These are phyloP conservation scores for Chytriomyces sp. DNA, from an alignment of 192 early-diverging fungal genomes.

Conservation along the genomic window DNA sequence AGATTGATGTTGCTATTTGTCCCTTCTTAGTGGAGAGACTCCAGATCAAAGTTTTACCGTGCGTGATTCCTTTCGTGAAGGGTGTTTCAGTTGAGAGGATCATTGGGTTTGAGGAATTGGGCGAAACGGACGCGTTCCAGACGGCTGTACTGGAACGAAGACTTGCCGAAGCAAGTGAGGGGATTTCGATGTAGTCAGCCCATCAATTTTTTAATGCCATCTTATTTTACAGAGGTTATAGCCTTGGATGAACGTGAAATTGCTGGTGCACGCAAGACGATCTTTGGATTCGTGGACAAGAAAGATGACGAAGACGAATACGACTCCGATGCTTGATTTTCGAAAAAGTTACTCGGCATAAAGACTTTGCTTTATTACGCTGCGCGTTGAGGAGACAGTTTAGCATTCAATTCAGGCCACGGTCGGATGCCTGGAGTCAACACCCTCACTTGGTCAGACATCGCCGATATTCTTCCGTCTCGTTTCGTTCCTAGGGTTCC, in stretches of 20 bases:
- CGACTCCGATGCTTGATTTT: constrained; percentile 4
- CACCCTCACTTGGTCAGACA: too few species aligned
- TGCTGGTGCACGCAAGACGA: constrained; percentile 15
- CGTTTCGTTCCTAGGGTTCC: too few species aligned
- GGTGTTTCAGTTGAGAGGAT: constrained; percentile 76
- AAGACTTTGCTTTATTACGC: too few species aligned
- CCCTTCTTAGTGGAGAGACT: constrained; percentile 92
- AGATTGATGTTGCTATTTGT: constrained; percentile 83
- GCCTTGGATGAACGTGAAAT: neutral
- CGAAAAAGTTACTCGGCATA: neutral
- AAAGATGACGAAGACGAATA: constrained; percentile 13
- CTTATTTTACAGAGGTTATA: constrained; percentile 15
- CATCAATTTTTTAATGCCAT: neutral
- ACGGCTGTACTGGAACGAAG: constrained; percentile 77
- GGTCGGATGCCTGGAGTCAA: too few species aligned
- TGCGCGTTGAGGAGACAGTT: too few species aligned
- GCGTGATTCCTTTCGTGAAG: constrained; percentile 77
- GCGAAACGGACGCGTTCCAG: constrained; percentile 81
- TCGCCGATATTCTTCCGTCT: too few species aligned
- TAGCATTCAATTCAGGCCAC: too few species aligned
- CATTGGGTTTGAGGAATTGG: constrained; percentile 93
- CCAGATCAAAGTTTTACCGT: constrained; percentile 84
- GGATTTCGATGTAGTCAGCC: neutral
- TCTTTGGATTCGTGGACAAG: constrained; percentile 39
- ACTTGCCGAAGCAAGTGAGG: constrained; percentile 56